These are phyloP conservation scores for Alternaria triticimaculans DNA, from an alignment of 2,329 filamentous ascomycete species.

Conservation along the genomic window DNA sequence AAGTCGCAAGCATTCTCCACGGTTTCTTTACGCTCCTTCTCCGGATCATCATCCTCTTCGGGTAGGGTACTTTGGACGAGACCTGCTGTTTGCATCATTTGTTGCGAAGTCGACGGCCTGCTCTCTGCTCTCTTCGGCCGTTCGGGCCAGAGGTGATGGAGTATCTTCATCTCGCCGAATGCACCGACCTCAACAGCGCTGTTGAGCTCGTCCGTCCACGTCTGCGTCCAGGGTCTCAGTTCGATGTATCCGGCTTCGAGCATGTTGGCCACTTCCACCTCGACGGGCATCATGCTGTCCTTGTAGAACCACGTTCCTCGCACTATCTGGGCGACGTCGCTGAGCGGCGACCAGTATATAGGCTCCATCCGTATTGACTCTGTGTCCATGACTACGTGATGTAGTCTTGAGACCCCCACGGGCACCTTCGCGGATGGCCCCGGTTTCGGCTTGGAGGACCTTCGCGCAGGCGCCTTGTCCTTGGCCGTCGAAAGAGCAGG, in stretches of 20 bases:
- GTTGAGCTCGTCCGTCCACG: slow-evolving; percentile 88
- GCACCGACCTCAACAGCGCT: slow-evolving; percentile 91
- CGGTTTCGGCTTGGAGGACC: slow-evolving; percentile 28
- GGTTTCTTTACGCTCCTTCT: slow-evolving; percentile 52
- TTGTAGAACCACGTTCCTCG: slow-evolving; percentile 97
- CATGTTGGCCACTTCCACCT: slow-evolving; percentile 85
- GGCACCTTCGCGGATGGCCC: slow-evolving; percentile 67
- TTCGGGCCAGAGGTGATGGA: slow-evolving; percentile 81
- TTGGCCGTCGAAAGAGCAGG: slow-evolving; percentile 39
- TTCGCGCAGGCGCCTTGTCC: slow-evolving; percentile 35
- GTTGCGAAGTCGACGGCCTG: slow-evolving; percentile 50
- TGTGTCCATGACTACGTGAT: slow-evolving; percentile 81
- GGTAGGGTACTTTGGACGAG: slow-evolving; percentile 44
- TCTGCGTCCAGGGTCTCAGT: slow-evolving; percentile 85
- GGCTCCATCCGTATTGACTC: slow-evolving; percentile 77
- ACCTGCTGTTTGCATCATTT: slow-evolving; percentile 35
- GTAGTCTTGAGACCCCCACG: slow-evolving; percentile 87
- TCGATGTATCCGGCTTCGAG: slow-evolving; percentile 90
- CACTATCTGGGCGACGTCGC: slow-evolving; percentile 82
- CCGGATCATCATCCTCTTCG: slow-evolving; percentile 49
- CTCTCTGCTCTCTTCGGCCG: slow-evolving; percentile 61
- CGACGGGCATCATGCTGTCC: slow-evolving; percentile 91
- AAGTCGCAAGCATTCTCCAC: slow-evolving; percentile 55
- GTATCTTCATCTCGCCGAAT: slow-evolving; percentile 87
- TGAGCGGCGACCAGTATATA: slow-evolving; percentile 96